A percentile compares a stretch with the other conserved stretches of the same genome.
phyloP scores from a whole-genome alignment of 352 stramenopile species.

The Globisporangium splendens region DNA sequence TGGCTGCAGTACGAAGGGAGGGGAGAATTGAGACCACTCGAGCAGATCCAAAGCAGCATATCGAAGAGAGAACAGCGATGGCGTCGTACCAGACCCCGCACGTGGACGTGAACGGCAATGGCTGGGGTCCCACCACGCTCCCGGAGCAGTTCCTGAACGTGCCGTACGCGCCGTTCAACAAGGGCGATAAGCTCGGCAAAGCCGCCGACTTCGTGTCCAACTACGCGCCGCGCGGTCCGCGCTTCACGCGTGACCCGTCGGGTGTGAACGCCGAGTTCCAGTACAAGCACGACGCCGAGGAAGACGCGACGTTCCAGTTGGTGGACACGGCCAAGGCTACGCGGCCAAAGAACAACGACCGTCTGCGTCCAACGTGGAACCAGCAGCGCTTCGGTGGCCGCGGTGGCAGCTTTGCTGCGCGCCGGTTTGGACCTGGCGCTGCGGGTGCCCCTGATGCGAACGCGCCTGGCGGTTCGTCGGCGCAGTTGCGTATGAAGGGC shows the following conservation, averaged over 20 bases:
- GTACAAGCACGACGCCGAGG: slow-evolving; percentile 91
- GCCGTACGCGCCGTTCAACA: slow-evolving; percentile 95
- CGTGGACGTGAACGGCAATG: slow-evolving; percentile 79
- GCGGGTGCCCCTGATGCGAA: slow-evolving; percentile 29
- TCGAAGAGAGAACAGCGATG: slow-evolving; percentile 29
- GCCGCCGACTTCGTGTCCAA: slow-evolving; percentile 92
- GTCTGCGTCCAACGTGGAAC: slow-evolving; percentile 79
- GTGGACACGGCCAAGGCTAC: slow-evolving; percentile 92
- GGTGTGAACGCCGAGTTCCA: slow-evolving; percentile 92
- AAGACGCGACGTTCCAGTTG: slow-evolving; percentile 91
- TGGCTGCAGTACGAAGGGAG: neutral
- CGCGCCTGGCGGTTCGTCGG: slow-evolving; percentile 35
- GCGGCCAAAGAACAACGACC: slow-evolving; percentile 72
- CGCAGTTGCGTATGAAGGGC: slow-evolving; percentile 76
- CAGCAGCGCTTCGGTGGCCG: slow-evolving; percentile 78
- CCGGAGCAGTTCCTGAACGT: slow-evolving; percentile 91
- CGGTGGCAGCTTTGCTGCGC: slow-evolving; percentile 34
- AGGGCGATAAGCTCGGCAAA: slow-evolving; percentile 93
- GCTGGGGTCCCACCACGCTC: slow-evolving; percentile 84
- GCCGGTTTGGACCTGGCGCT: slow-evolving; percentile 17
- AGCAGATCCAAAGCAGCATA: neutral
- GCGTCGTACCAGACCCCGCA: slow-evolving; percentile 67
- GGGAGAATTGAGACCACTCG: neutral
- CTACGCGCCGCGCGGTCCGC: slow-evolving; percentile 52
- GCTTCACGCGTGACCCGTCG: slow-evolving; percentile 66